Evolutionary conservation across 306 rosid species (phyloP).

Genomic region (Fagus crenata): DNA sequence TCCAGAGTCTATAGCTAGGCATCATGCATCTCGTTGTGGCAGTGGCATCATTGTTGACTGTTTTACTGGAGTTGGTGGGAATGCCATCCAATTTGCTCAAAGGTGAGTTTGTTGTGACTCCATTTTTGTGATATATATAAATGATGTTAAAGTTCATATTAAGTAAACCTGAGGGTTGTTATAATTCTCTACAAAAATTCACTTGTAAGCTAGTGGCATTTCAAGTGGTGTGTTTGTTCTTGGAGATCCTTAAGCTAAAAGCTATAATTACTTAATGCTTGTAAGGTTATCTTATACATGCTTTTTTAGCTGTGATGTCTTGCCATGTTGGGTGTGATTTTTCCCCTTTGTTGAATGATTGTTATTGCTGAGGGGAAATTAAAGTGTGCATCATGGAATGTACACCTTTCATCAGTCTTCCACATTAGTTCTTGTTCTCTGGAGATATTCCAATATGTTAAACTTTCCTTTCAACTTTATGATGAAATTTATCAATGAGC

Average conservation of each 20-base stretch:
- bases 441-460: not conserved
- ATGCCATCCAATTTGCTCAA: constrained; percentile 86
- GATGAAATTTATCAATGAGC: not conserved
- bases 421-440: not conserved
- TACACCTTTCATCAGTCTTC: not conserved
- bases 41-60: constrained; percentile 60
- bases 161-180: not conserved
- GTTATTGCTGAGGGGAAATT: not conserved
- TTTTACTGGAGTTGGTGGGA: constrained; percentile 93
- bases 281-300: not conserved
- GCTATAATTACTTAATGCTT: not conserved
- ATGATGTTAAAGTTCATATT: not conserved
- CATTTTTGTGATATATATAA: not conserved
- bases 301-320: not conserved
- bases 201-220: not conserved
- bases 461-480: not conserved
- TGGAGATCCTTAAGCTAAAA: not conserved
- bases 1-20: constrained; percentile 76
- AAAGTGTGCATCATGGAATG: not conserved
- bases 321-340: not conserved
- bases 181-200: not conserved
- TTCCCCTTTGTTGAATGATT: not conserved
- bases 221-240: not conserved
- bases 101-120: constrained; percentile 36
- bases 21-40: constrained; percentile 85